A percentile compares a stretch with the other conserved stretches of the same genome.
Conservation (phyloP, 1,284 basidiomycete species). For the Clitocybe nebularis region DNA sequence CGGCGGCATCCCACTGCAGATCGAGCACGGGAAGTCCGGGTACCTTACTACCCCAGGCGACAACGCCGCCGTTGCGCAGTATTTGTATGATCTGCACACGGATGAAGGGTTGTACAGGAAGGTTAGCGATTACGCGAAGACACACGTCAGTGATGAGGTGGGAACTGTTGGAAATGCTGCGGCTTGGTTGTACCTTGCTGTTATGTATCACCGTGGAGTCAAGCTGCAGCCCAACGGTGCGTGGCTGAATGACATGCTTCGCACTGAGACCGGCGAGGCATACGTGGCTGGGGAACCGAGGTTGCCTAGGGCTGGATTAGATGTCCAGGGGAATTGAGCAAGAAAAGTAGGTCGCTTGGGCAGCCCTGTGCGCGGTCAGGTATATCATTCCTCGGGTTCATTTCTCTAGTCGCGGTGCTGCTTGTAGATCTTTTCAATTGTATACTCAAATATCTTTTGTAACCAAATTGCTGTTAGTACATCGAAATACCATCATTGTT, state of each 20-base stretch:
- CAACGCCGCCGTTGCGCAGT: conserved; percentile 65
- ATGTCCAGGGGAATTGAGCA: conserved; percentile 38
- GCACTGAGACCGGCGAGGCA: conserved; percentile 66
- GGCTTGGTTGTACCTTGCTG: conserved; percentile 78
- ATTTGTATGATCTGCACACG: conserved; percentile 72
- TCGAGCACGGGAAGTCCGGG: conserved; percentile 79
- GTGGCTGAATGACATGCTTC: conserved; percentile 76
- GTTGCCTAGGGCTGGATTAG: conserved; percentile 54
- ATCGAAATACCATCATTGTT: background rate
- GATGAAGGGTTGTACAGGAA: conserved; percentile 60
- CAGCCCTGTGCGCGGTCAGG: background rate
- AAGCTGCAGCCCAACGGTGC: conserved; percentile 74
- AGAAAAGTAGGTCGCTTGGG: background rate
- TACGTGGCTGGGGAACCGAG: conserved; percentile 63
- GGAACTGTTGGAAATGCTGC: conserved; percentile 77
- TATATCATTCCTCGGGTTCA: conserved; percentile 2
- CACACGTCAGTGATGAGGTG: conserved; percentile 78
- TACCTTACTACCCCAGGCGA: conserved; percentile 75
- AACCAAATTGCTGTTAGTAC: background rate
- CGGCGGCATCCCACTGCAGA: conserved; percentile 86
- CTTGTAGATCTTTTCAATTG: background rate
- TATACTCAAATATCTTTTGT: conserved; percentile 4
- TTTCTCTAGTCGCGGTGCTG: background rate
- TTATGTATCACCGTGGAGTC: conserved; percentile 69
- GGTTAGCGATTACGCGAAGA: conserved; percentile 66